Evolutionary conservation across 2,329 filamentous ascomycete genomes (phyloP), one percentile per base, ranked within the genome.

Genomic region (Massarina eburnea): DNA sequence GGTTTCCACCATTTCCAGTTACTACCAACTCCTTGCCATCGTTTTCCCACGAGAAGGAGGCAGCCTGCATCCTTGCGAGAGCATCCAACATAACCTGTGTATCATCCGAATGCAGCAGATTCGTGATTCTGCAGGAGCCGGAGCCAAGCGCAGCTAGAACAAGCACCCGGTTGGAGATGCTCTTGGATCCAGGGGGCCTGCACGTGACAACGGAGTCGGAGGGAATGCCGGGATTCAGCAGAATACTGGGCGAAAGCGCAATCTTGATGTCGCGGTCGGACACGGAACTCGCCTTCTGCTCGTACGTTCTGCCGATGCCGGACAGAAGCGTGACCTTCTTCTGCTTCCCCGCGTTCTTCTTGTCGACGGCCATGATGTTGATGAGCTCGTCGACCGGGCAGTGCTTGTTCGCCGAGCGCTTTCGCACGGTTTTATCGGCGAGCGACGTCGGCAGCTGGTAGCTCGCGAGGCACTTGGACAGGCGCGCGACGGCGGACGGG

Each of bases 61-160:
- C 92, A 22, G 91, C 94, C 24, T 88, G 85, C 19, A 99, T 81
- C 60, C 86, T 85, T 20, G 82, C 81, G 46, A 99, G 84, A n/a
- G 94, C 92, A 46, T 90, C 90, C 35, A 99, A 77, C 94, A 99
- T 99, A 71, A 89, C 94, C 68, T 97, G 90, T 0, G 91, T 96
- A 66, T 99, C 94, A 60, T 97, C 94, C 0, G 94, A 97, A 71
- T 96, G 92, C 9, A 99, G 80, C 24, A 99, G 76, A 61, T 99
- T 97, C 70, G 83, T 91, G 68, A 99, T 88, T 30, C 88, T 86
- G 65, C 91, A 96, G 20, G 85, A 84, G 15, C 94, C 94, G 44
- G 83, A 82, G 26, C 91, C 91, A 24, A 99, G 83, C 10, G 94
- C 94, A 35, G 94, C 94, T 41, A 99, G 80, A n/a, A 99, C 83